These are phyloP conservation scores for Flaveria sonorensis DNA, from an alignment of 129 eudicot genomes.

Conservation along the genomic window DNA sequence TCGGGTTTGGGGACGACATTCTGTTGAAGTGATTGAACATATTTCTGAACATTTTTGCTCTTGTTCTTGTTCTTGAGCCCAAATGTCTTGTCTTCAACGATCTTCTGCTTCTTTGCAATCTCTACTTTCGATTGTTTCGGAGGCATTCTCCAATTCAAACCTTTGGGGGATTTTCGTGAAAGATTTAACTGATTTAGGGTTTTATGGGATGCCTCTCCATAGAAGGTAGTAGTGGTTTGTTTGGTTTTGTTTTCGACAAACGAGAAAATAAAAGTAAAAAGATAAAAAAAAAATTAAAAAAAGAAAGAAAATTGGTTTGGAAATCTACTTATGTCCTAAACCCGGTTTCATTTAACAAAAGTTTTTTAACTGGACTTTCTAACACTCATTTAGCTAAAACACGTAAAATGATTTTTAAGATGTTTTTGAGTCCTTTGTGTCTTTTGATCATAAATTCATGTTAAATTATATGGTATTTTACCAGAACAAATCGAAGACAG, in stretches of 20 bases:
- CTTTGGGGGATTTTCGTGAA: not conserved
- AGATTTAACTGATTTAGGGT: constrained; percentile 29
- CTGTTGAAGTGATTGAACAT: constrained; percentile 67
- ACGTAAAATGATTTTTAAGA: too few species aligned
- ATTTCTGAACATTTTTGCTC: constrained; percentile 90
- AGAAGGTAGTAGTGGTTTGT: constrained; percentile 16
- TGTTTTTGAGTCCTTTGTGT: too few species aligned
- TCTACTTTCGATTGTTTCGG: constrained; percentile 87
- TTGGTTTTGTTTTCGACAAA: not conserved
- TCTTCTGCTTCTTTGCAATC: constrained; percentile 80
- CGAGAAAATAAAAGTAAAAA: too few species aligned
- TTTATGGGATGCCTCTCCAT: constrained; percentile 15
- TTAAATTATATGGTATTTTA: too few species aligned
- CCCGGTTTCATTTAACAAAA: too few species aligned
- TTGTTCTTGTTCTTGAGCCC: constrained; percentile 88
- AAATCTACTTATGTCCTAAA: too few species aligned
- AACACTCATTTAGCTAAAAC: too few species aligned
- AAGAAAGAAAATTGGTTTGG: too few species aligned
- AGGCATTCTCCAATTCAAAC: constrained; percentile 50
- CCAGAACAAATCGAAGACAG: too few species aligned
- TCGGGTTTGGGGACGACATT: constrained; percentile 70
- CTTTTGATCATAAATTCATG: too few species aligned
- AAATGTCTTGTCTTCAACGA: constrained; percentile 85
- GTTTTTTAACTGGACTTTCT: too few species aligned
- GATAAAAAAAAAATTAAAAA: too few species aligned